These are phyloP conservation scores for Ophiocordyceps camponoti-rufipedis DNA, from an alignment of 2,329 filamentous ascomycete species.

Conservation along the genomic window DNA sequence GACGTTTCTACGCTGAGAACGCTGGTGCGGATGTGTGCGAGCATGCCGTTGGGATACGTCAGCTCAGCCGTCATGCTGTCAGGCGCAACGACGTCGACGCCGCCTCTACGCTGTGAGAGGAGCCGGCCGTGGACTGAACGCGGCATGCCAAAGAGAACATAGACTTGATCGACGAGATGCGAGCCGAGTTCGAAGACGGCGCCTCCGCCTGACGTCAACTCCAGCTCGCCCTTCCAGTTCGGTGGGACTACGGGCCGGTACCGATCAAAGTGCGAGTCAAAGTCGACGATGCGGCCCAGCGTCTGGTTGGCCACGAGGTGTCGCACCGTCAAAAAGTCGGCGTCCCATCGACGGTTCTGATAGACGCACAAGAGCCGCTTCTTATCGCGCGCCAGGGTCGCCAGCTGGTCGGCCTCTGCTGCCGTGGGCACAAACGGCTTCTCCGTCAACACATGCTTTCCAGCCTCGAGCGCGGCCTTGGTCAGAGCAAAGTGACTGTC, in stretches of 20 bases:
- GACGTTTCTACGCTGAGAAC: conserved; percentile 49
- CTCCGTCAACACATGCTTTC: conserved; percentile 66
- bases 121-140: conserved; percentile 48
- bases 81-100: conserved; percentile 26
- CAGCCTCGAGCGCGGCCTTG: conserved; percentile 44
- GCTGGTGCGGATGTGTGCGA: conserved; percentile 52
- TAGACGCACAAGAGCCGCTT: conserved; percentile 45
- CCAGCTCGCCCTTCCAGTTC: conserved; percentile 48
- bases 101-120: conserved; percentile 41
- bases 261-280: conserved; percentile 66
- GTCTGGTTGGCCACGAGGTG: conserved; percentile 39
- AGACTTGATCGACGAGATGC: conserved; percentile 60
- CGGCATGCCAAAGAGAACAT: conserved; percentile 52
- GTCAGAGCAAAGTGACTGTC: conserved; percentile 50
- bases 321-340: conserved; percentile 54
- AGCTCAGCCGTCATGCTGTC: conserved; percentile 47
- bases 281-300: conserved; percentile 58
- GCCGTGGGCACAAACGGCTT: conserved; percentile 66
- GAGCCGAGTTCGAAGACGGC: conserved; percentile 58
- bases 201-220: conserved; percentile 43
- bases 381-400: conserved; percentile 30
- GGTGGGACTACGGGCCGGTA: conserved; percentile 41
- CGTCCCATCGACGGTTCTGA: conserved; percentile 62
- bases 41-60: conserved; percentile 41
- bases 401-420: conserved; percentile 47